Base-by-base conservation (phyloP, 306 rosid genomes). In the Quercus dentata region DNA sequence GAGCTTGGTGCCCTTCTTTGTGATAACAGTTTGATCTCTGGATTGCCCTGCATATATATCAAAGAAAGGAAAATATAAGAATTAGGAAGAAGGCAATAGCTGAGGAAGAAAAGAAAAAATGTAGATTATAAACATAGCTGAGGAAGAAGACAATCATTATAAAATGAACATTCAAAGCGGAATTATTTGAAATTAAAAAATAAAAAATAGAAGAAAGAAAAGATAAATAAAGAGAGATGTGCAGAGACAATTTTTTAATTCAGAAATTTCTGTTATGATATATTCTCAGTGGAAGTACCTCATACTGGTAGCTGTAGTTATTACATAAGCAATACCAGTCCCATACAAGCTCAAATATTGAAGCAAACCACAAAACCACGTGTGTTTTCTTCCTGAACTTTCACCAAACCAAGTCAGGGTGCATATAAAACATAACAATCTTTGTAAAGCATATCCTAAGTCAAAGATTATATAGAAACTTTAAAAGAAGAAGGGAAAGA, bases 11-110 rank as follows among this genome's bases (percentile, higher is more conserved):
- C 58, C 97, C 98, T 84, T 94, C 87, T 69, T 76, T 84, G 84
- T 92, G 97, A 62, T 89, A 92, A 77, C 98, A 94, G 69, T 92
- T 91, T 74, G 97, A 86, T 76, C 74, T 88, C 87, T 79, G 86
- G 71, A 94, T 94, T 1, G 97, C 98, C 74, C 98, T 93, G 82
- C 46, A 71, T 80, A 68, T 19, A 9, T 35, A 31, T 6, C 21
- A 30, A 23, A 35, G 18, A 5, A 6, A 76, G 41, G 21, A 73
- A 13, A 71, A 74, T 35, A 5, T 72, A 28, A 46, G 70, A 19
- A 19, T 15, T 3, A 30, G 44, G 6, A 17, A 4, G 23, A 20
- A 14, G 33, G 0, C 51, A 6, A 15, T 57, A 19, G n/a, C 35
- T 11, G 56, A 69, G 28, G 21, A 51, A n/a, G 57, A 28, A 21